These are phyloP conservation scores for Strigomonas culicis DNA, from an alignment of 208 protist genomes.

Conservation along the genomic window DNA sequence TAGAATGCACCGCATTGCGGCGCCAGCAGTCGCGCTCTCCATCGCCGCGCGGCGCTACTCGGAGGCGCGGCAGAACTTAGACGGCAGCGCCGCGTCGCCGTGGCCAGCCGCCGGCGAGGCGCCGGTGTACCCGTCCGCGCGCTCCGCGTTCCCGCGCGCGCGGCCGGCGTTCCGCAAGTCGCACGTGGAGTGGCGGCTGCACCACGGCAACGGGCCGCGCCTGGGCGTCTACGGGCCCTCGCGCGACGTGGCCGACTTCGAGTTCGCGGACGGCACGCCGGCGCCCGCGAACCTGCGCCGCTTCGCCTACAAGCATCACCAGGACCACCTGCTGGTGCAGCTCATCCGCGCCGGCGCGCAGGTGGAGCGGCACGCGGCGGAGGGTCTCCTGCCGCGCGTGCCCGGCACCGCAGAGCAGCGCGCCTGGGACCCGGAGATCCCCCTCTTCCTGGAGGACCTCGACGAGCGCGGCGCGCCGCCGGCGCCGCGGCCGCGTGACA, in stretches of 20 bases:
- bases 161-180: constrained; percentile 73
- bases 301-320: constrained; percentile 84
- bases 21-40: neutral
- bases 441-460: constrained; percentile 83
- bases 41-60: constrained; percentile 25
- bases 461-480: constrained; percentile 74
- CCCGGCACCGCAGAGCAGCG: constrained; percentile 81
- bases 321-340: constrained; percentile 86
- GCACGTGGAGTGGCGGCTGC: constrained; percentile 81
- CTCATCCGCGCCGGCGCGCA: constrained; percentile 73
- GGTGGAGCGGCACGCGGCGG: constrained; percentile 67
- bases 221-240: constrained; percentile 67
- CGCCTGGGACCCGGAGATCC: constrained; percentile 85
- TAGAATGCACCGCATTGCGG: neutral
- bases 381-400: constrained; percentile 65
- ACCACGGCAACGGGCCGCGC: constrained; percentile 74
- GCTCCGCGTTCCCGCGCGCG: constrained; percentile 41
- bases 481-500: constrained; percentile 4
- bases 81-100: constrained; percentile 22
- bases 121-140: constrained; percentile 49
- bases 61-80: constrained; percentile 41
- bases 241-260: constrained; percentile 79
- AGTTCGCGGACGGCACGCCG: constrained; percentile 85
- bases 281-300: constrained; percentile 49
- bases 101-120: constrained; percentile 28